Base-by-base conservation (phyloP, 78 protist species). In the Trichosphaerium sp. region DNA sequence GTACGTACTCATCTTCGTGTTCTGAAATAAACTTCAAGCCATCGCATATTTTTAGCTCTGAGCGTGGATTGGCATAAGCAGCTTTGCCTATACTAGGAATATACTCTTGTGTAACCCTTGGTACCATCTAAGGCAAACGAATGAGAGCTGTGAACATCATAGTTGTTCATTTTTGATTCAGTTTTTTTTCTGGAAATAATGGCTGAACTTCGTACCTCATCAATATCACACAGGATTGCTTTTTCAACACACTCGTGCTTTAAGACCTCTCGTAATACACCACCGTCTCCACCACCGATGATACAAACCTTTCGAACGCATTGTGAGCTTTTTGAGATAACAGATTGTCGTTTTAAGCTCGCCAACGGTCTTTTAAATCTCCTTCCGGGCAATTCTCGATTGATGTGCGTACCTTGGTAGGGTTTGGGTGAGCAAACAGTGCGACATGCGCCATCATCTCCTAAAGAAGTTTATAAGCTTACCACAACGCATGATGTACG, bases 241-340 rank as follows among this genome's bases (percentile, higher is more conserved):
- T 31, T 11, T 78, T 90, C 84, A 40, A 90, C 92, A 3, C 32
- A 5, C 37, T 43, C 59, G 65, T 93, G 95, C 67, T 75, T 77
- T 31, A 78, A 65, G 41, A 84, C 76, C 64, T 95, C 97, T 21
- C 97, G 84, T 40, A 92, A 43, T 1, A 84, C 91, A n/a, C 99
- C 99, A 52, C 99, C 99, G 47, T 95, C 99, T 28, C 99, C 99
- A 47, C 97, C 99, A 39, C 99, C 99, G n/a, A 95, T 84, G 37
- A 95, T 77, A 32, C 89, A 82, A 23, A 95, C 92, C 58, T 58
- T 66, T 15, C 31, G 49, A 65, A 39, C 3, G 5, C n/a, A n/a
- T n/a, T n/a, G n/a, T n/a, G n/a, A n/a, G n/a, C n/a, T n/a, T n/a
- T 2, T 4, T 37, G 35, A 10, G 15, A 58, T 43, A 28, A 7